These are phyloP conservation scores for Trichophyton simii DNA, from an alignment of 2,329 filamentous ascomycete species.

Conservation along the genomic window DNA sequence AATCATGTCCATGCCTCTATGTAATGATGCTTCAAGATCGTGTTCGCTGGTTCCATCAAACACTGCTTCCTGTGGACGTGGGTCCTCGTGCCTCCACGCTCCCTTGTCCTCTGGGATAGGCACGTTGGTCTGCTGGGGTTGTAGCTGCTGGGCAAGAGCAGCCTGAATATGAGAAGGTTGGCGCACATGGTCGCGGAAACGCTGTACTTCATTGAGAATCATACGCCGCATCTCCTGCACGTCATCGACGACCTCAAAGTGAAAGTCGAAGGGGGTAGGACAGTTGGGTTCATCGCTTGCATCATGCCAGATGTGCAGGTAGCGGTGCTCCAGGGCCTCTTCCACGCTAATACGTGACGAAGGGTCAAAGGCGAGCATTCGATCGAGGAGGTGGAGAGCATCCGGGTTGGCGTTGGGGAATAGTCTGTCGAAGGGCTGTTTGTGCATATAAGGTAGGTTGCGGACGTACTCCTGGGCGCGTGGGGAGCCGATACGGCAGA, in stretches of 20 bases:
- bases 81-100: conserved; percentile 47
- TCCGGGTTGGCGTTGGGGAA: conserved; percentile 95
- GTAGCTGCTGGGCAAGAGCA: conserved; percentile 24
- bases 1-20: conserved; percentile 45
- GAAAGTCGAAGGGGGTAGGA: conserved; percentile 91
- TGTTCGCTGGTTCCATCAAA: conserved; percentile 33
- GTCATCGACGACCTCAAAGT: conserved; percentile 95
- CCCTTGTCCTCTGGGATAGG: conserved; percentile 52
- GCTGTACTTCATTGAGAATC: conserved; percentile 88
- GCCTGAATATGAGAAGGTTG: conserved; percentile 36
- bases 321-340: conserved; percentile 87
- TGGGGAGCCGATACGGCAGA: conserved; percentile 84
- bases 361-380: conserved; percentile 95
- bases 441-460: conserved; percentile 88
- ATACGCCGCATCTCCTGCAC: conserved; percentile 90
- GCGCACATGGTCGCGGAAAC: conserved; percentile 58
- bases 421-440: conserved; percentile 74
- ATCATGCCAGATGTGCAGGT: conserved; percentile 97
- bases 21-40: conserved; percentile 40
- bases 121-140: conserved; percentile 39
- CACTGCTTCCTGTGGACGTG: conserved; percentile 46
- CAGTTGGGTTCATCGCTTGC: conserved; percentile 89
- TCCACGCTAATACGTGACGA: conserved; percentile 88
- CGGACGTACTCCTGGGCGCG: conserved; percentile 97
- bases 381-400: conserved; percentile 85